Percentiles rank a stretch among this genome's conserved stretches.
Conservation (phyloP, 768 basidiomycete genomes). For the Rhodotorula kratochvilovae region DNA sequence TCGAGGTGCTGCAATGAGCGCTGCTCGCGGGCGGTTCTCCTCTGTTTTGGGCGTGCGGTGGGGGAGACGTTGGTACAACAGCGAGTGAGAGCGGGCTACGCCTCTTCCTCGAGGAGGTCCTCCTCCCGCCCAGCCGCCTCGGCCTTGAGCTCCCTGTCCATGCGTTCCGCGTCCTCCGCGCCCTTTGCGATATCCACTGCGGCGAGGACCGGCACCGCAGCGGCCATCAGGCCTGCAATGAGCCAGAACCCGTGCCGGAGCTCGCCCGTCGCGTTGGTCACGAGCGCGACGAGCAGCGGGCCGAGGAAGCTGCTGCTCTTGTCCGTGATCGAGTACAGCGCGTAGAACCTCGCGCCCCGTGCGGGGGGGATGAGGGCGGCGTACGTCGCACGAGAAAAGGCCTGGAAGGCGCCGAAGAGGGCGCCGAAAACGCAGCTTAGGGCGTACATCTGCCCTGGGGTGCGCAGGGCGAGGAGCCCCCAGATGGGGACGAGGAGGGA, state of each 20-base stretch:
- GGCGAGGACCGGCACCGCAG: conserved; percentile 67
- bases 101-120: conserved; percentile 11
- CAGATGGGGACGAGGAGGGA: conserved; percentile 62
- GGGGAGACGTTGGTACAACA: not conserved
- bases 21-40: too few species aligned
- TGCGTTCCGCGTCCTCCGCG: conserved; percentile 53
- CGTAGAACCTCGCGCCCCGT: conserved; percentile 83
- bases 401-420: conserved; percentile 85
- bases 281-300: conserved; percentile 77
- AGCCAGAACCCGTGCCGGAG: conserved; percentile 74
- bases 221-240: conserved; percentile 64
- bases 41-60: too few species aligned
- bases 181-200: conserved; percentile 65
- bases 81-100: not conserved
- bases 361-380: conserved; percentile 79
- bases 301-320: conserved; percentile 76
- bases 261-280: conserved; percentile 70
- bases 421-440: conserved; percentile 73
- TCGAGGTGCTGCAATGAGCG: conserved; percentile 15
- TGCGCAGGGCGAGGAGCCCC: conserved; percentile 69
- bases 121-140: not conserved
- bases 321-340: conserved; percentile 67
- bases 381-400: conserved; percentile 80
- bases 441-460: conserved; percentile 76
- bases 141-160: conserved; percentile 30